These are phyloP conservation scores for Populus hybrid DNA, from an alignment of 441 rosid species.

Conservation along the genomic window DNA sequence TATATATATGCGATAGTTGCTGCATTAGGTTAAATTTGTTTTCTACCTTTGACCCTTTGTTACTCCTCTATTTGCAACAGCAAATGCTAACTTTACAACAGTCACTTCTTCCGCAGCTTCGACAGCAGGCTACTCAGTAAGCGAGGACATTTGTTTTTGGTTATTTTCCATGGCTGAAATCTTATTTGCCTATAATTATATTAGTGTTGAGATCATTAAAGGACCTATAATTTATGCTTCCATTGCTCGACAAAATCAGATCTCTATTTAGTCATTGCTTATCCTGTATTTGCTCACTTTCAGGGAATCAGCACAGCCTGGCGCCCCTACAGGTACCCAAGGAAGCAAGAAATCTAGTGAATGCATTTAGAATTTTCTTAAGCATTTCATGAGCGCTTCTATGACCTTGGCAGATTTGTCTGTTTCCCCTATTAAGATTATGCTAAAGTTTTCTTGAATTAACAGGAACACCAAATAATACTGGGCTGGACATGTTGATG, in stretches of 20 bases:
- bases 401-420: too few relatives aligned
- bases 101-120: conserved; percentile 44
- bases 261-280: not conserved
- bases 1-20: not conserved
- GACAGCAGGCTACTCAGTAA: conserved; percentile 48
- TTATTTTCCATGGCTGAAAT: not conserved
- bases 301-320: conserved; percentile 49
- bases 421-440: not conserved
- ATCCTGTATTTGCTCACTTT: conserved; percentile 5
- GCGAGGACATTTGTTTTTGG: conserved; percentile 10
- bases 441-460: not conserved
- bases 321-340: conserved; percentile 39
- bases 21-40: not conserved
- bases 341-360: not conserved
- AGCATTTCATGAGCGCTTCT: not conserved
- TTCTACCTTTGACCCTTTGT: not conserved
- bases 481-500: conserved; percentile 48
- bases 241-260: not conserved
- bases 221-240: not conserved
- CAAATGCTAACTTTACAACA: conserved; percentile 51
- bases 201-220: not conserved
- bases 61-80: conserved; percentile 26
- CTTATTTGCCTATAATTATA: not conserved
- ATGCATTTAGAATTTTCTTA: not conserved
- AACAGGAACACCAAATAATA: conserved; percentile 37